Conservation (phyloP, 192 early-diverging fungal species). For the Coemansia guatemalensis region DNA sequence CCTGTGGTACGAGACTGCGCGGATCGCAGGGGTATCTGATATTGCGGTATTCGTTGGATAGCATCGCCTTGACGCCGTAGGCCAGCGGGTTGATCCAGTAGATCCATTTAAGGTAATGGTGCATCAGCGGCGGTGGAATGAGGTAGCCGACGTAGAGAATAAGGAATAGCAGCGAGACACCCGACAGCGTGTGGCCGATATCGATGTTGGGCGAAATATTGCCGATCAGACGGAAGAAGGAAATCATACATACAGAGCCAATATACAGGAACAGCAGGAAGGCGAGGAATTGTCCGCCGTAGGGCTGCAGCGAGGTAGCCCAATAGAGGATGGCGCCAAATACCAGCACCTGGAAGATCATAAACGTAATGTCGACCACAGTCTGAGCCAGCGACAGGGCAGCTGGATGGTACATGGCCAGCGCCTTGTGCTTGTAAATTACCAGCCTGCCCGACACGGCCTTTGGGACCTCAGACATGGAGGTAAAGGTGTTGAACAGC, state of each 20-base stretch:
- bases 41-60: constrained; percentile 58
- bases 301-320: constrained; percentile 54
- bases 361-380: constrained; percentile 52
- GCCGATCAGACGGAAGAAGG: too few species aligned
- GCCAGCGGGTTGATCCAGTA: constrained; percentile 68
- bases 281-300: constrained; percentile 55
- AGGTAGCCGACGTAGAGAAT: constrained; percentile 62
- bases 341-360: constrained; percentile 50
- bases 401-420: too few species aligned
- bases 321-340: constrained; percentile 63
- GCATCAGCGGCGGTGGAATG: constrained; percentile 58
- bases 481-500: constrained; percentile 66
- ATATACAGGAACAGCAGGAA: constrained; percentile 60
- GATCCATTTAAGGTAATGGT: constrained; percentile 60
- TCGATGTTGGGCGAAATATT: constrained; percentile 57
- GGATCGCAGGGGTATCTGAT: constrained; percentile 27
- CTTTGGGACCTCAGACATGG: constrained; percentile 65
- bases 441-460: constrained; percentile 68
- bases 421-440: too few species aligned
- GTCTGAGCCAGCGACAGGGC: too few species aligned
- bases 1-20: constrained; percentile 48
- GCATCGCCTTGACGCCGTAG: constrained; percentile 64
- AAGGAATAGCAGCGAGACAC: constrained; percentile 59
- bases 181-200: constrained; percentile 59
- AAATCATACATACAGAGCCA: constrained; percentile 47